Evolutionary conservation across 306 rosid species (phyloP).

Genomic region (Pterocarpus macrocarpus): DNA sequence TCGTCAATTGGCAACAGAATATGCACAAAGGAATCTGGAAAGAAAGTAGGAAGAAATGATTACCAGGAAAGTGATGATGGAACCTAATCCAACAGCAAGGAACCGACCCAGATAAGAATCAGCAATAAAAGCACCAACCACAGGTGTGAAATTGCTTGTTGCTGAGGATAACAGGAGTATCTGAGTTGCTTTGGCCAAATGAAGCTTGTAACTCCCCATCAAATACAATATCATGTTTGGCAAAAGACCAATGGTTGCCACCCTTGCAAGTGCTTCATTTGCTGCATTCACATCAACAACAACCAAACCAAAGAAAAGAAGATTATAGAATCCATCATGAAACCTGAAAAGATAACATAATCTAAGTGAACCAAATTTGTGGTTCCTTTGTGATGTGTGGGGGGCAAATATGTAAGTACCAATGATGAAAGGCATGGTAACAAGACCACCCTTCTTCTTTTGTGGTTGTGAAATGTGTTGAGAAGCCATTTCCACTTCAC

Average conservation of each 20-base stretch:
- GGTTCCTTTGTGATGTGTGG: no score
- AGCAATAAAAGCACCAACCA: slow-evolving; percentile 68
- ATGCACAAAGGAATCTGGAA: neutral
- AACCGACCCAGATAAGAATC: slow-evolving; percentile 82
- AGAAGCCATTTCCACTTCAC: slow-evolving; percentile 33
- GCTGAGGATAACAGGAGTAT: slow-evolving; percentile 60
- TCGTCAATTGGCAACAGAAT: neutral
- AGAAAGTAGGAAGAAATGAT: neutral
- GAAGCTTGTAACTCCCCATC: slow-evolving; percentile 61
- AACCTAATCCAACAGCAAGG: slow-evolving; percentile 62
- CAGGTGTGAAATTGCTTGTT: slow-evolving; percentile 60
- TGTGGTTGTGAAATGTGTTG: slow-evolving; percentile 34
- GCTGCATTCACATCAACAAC: slow-evolving; percentile 50
- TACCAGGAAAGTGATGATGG: slow-evolving; percentile 60
- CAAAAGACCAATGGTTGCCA: slow-evolving; percentile 60
- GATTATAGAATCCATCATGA: neutral
- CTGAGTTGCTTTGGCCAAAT: slow-evolving; percentile 57
- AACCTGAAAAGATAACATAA: neutral
- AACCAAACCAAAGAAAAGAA: neutral
- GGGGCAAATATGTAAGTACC: slow-evolving; percentile 42
- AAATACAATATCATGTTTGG: slow-evolving; percentile 73
- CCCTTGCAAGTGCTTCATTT: slow-evolving; percentile 72
- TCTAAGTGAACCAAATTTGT: neutral
- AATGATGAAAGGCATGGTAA: slow-evolving; percentile 77
- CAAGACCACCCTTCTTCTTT: slow-evolving; percentile 60